Base-by-base conservation (phyloP, 169 alveolate genomes). In the Amoebophrya sp. region DNA sequence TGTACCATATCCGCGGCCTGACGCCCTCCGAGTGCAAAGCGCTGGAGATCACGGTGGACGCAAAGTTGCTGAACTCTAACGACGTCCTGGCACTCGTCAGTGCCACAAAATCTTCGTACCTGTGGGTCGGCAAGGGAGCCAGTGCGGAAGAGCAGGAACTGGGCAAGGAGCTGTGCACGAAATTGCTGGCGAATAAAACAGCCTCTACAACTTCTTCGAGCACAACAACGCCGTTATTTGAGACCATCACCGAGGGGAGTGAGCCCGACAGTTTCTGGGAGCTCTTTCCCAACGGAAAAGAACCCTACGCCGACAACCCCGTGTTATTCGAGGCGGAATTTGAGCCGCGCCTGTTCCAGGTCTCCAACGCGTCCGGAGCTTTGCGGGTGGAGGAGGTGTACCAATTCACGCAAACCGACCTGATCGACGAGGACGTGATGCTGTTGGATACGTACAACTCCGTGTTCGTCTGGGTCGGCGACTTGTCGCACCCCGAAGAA, bases 361-460 rank as follows among this genome's bases (percentile, higher is more conserved):
- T 66, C 83, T 66, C 83, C 32, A 66, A 66, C 83, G 83, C 83
- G 35, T 12, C 35, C 35, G 83, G 83, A 3, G 83, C 83, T 2
- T 25, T 66, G 35, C 83, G 83, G 83, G 83, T 66, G 29, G 83
- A 66, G 35, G 83, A 66, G 18, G 35, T 25, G 39, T 66, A 7
- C 83, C 38, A 66, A 18, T 66, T 66, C 18, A 18, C 29, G 83
- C 83, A 66, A 25, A 25, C 12, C 1, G 83, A 66, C 35, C 35
- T 66, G 83, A 66, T 66, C 32, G 35, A 66, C 35, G 83, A 66
- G 32, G 83, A 66, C 32, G 83, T 66, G 83, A 66, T 66, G 83
- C 83, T 66, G 29, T 25, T 66, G 35, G 83, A 66, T 25, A 12
- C 35, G 35, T 66, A 25, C 35, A 7, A 2, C 35, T 2, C 83